Base-by-base conservation (phyloP, 306 rosid species). In the Sicyos edulis region DNA sequence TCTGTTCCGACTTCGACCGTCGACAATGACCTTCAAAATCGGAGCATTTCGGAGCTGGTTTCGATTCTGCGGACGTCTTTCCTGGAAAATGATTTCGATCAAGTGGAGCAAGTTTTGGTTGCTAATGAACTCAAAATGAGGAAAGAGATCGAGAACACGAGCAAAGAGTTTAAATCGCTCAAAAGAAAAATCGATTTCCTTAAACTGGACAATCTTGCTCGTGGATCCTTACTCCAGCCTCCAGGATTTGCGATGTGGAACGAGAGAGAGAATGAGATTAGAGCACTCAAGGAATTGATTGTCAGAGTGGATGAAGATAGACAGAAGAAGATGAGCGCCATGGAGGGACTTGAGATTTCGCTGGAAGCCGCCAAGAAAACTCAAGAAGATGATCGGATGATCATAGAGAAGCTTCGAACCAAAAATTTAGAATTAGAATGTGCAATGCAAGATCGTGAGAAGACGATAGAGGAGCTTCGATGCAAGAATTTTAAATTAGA, bases 21-120 rank as follows among this genome's bases (percentile, higher is more conserved):
- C 9, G 59, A 15, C 6, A 59, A 50, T 7, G 3, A 54, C 29
- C 15, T 73, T 3, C 60, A 19, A 7, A 42, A 7, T 1, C 59
- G 9, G 29, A 69, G 71, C 45, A 72, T 82, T 34, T 79, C 83
- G 1, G 72, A 79, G 34, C 6, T 82, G 52, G 50, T 82, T 40
- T 24, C 76, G 12, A 53, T 8, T 5, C 26, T 79, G 10, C 49
- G 79, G 32, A 61, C 21, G 4, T 74, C 79, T 8, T 78, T 69
- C 45, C 34, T 58, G 22, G 7, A 14, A 0, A 12, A 8, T 0
- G 75, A 21, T 10, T 79, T 79, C 4, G 79, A 79, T 19, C 51
- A 16, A 0, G 81, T 70, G 3, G 79, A 64, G 64, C 75, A 70
- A 70, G 53, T 45, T 61, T 17, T 82, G 58, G 55, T 76, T 4